These are phyloP conservation scores for Termitomyces sp. DNA, from an alignment of 1,284 basidiomycete species.

Conservation along the genomic window DNA sequence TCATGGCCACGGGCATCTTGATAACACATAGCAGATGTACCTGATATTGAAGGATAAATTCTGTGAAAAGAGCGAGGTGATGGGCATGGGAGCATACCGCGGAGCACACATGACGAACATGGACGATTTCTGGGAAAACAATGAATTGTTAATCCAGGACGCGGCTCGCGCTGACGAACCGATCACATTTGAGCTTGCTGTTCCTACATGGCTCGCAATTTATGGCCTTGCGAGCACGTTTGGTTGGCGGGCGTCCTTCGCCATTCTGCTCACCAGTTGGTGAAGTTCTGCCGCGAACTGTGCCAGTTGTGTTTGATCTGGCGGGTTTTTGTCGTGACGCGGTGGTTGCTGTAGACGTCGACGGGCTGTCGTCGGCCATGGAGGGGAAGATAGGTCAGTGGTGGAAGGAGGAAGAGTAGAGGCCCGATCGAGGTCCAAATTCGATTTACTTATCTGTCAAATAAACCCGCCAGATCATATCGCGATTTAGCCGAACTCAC, in stretches of 20 bases:
- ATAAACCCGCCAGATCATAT: slow-evolving; percentile 15
- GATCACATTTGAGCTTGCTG: slow-evolving; percentile 81
- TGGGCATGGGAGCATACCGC: slow-evolving; percentile 40
- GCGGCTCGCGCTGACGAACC: slow-evolving; percentile 35
- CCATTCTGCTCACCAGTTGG: slow-evolving; percentile 38
- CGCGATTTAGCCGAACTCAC: slow-evolving; percentile 11
- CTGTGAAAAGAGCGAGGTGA: slow-evolving; percentile 16
- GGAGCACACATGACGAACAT: slow-evolving; percentile 75
- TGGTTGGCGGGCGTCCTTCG: slow-evolving; percentile 59
- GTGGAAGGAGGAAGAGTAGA: slow-evolving; percentile 18
- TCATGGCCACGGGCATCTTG: slow-evolving; percentile 60
- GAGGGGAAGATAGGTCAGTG: slow-evolving; percentile 6
- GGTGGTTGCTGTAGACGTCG: slow-evolving; percentile 36
- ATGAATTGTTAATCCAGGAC: slow-evolving; percentile 7
- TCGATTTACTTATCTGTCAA: slow-evolving; percentile 16
- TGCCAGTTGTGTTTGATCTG: slow-evolving; percentile 29
- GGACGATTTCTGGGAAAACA: slow-evolving; percentile 59
- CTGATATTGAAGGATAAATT: slow-evolving; percentile 30
- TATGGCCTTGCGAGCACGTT: slow-evolving; percentile 76
- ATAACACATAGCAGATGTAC: slow-evolving; percentile 72
- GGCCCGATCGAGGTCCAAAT: slow-evolving; percentile 20
- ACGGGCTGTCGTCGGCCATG: slow-evolving; percentile 46
- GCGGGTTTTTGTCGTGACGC: slow-evolving; percentile 37
- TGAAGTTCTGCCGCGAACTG: slow-evolving; percentile 44
- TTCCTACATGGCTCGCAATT: slow-evolving; percentile 81